phyloP scores from a whole-genome alignment of 2,329 filamentous ascomycete species.

The Sclerotinia borealis region DNA sequence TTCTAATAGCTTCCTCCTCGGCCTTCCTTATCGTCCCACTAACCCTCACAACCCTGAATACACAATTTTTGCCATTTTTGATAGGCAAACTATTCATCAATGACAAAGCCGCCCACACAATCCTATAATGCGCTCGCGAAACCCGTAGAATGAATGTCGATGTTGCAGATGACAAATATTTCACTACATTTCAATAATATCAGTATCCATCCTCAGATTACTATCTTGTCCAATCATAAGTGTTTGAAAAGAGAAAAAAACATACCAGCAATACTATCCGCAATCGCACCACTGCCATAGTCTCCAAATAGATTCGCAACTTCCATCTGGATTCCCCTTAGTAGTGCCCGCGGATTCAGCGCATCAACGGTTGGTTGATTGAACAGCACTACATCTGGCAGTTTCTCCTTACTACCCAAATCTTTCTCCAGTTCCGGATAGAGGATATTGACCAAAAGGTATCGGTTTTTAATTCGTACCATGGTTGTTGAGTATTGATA shows the following conservation, averaged over 20 bases:
- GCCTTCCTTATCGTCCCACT: constrained; percentile 90
- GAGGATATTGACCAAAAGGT: constrained; percentile 88
- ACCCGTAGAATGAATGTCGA: constrained; percentile 89
- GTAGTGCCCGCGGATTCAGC: constrained; percentile 59
- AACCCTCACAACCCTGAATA: constrained; percentile 78
- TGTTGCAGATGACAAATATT: constrained; percentile 88
- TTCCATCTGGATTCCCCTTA: constrained; percentile 64
- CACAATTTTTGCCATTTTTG: constrained; percentile 57
- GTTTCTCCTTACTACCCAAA: constrained; percentile 31
- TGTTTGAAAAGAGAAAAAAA: background rate
- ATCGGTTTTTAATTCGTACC: constrained; percentile 95
- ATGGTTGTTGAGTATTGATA: constrained; percentile 42
- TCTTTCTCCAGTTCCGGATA: constrained; percentile 55
- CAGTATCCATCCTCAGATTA: background rate
- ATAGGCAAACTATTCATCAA: constrained; percentile 64
- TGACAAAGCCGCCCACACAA: constrained; percentile 85
- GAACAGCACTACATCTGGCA: constrained; percentile 61
- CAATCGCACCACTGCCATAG: constrained; percentile 72
- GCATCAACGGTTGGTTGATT: constrained; percentile 71
- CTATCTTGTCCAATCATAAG: too few relatives aligned
- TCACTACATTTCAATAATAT: constrained; percentile 50
- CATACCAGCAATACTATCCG: constrained; percentile 62
- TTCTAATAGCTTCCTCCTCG: constrained; percentile 80
- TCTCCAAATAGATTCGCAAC: constrained; percentile 77
- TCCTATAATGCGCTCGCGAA: constrained; percentile 72